These are phyloP conservation scores for Phoma sp. DNA, from an alignment of 2,329 filamentous ascomycete species.

Conservation along the genomic window DNA sequence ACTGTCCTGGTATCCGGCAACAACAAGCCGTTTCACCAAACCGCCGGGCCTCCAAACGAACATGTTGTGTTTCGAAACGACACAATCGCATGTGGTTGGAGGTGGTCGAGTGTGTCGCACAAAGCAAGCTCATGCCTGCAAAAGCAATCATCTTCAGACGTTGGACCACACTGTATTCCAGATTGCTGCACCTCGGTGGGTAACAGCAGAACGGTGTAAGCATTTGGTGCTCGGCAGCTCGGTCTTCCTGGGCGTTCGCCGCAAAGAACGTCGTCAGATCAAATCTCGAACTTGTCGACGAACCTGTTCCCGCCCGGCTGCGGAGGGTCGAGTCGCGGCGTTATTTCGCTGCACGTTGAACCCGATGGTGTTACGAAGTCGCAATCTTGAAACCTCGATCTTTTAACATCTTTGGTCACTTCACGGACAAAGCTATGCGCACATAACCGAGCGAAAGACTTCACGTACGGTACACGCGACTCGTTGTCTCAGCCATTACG, in stretches of 20 bases:
- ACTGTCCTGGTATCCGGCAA: background rate
- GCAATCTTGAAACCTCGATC: conserved; percentile 8
- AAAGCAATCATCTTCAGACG: conserved; percentile 11
- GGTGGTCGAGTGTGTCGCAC: background rate
- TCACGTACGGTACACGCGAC: background rate
- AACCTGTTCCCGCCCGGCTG: background rate
- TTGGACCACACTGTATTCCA: background rate
- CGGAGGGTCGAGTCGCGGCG: conserved; percentile 6
- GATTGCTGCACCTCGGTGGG: background rate
- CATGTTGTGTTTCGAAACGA: conserved; percentile 6
- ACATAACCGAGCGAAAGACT: background rate
- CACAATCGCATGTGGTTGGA: background rate
- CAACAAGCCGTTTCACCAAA: background rate
- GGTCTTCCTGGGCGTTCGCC: background rate
- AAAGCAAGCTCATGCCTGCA: conserved; percentile 12
- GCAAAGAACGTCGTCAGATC: background rate
- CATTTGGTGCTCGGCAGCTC: conserved; percentile 1
- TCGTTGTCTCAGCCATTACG: background rate
- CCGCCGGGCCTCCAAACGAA: background rate
- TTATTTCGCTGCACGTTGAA: conserved; percentile 10
- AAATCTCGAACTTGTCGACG: conserved; percentile 6
- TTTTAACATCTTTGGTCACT: background rate
- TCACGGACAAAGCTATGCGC: background rate
- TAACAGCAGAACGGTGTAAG: background rate
- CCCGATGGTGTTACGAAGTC: conserved; percentile 10